Conservation (phyloP, 352 stramenopile genomes). For the Pythium sp. region DNA sequence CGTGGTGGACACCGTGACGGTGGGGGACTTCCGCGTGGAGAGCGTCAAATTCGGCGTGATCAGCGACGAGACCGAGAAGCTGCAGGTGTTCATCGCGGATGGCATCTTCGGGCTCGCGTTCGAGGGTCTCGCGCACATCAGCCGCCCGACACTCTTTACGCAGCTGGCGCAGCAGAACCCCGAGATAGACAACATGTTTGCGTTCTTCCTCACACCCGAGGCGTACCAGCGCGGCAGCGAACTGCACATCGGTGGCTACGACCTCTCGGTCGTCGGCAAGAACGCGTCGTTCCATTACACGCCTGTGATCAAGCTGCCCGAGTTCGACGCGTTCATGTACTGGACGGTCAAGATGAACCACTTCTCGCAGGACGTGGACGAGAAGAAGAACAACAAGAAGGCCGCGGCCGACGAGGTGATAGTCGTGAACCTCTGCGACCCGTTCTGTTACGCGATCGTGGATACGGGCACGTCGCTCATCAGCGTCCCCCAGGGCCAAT, state of each 20-base stretch:
- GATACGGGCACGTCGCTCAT: slow-evolving; percentile 89
- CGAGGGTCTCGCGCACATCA: slow-evolving; percentile 85
- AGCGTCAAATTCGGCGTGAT: slow-evolving; percentile 81
- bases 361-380: slow-evolving; percentile 26
- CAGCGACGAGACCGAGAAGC: slow-evolving; percentile 57
- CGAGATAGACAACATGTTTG: slow-evolving; percentile 83
- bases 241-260: slow-evolving; percentile 82
- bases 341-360: slow-evolving; percentile 81
- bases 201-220: slow-evolving; percentile 83
- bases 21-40: slow-evolving; percentile 67
- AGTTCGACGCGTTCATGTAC: slow-evolving; percentile 82
- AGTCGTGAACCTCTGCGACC: slow-evolving; percentile 55
- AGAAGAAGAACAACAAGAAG: background rate
- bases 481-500: slow-evolving; percentile 70
- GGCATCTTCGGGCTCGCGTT: slow-evolving; percentile 87
- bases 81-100: slow-evolving; percentile 84
- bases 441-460: slow-evolving; percentile 86
- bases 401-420: background rate
- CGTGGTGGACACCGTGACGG: slow-evolving; percentile 64
- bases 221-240: slow-evolving; percentile 68
- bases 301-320: slow-evolving; percentile 76
- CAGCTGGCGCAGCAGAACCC: slow-evolving; percentile 59
- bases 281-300: slow-evolving; percentile 89
- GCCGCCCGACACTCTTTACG: slow-evolving; percentile 78
- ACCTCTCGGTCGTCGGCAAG: slow-evolving; percentile 71